These are phyloP conservation scores for Ambispora gerdemannii DNA, from an alignment of 192 early-diverging fungal genomes.

Conservation along the genomic window DNA sequence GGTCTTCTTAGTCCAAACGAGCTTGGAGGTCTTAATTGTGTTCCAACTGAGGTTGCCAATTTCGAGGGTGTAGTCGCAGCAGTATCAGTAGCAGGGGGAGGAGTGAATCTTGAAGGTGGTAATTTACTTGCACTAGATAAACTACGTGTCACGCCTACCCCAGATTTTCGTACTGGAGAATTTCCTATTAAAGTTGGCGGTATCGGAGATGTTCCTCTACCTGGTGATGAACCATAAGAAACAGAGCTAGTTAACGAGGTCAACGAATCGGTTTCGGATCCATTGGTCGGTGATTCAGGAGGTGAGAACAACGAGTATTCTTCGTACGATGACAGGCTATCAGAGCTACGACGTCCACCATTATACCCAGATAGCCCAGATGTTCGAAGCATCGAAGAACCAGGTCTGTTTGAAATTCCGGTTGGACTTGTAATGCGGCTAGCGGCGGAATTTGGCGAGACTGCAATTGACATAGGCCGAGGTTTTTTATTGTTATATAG, in stretches of 20 bases:
- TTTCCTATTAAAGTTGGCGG: neutral
- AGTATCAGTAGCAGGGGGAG: neutral
- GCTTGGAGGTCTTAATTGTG: neutral
- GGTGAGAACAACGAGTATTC: slow-evolving; percentile 21
- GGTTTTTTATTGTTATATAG: slow-evolving; percentile 12
- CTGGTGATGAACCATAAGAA: slow-evolving; percentile 23
- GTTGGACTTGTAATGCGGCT: neutral
- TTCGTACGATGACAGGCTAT: slow-evolving; percentile 8
- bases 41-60: neutral
- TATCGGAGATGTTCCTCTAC: slow-evolving; percentile 24
- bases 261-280: slow-evolving; percentile 21
- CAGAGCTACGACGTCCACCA: slow-evolving; percentile 13
- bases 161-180: neutral
- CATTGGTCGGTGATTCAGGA: slow-evolving; percentile 20
- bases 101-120: neutral
- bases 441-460: neutral
- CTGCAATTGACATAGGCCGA: slow-evolving; percentile 1
- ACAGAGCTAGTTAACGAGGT: slow-evolving; percentile 24
- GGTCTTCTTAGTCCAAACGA: neutral
- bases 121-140: neutral
- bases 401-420: neutral
- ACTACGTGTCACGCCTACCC: neutral
- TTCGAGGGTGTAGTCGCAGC: neutral
- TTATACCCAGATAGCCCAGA: neutral
- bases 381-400: neutral